Conservation (phyloP, 2,329 filamentous ascomycete species). For the Ambrosiella cleistominuta region DNA sequence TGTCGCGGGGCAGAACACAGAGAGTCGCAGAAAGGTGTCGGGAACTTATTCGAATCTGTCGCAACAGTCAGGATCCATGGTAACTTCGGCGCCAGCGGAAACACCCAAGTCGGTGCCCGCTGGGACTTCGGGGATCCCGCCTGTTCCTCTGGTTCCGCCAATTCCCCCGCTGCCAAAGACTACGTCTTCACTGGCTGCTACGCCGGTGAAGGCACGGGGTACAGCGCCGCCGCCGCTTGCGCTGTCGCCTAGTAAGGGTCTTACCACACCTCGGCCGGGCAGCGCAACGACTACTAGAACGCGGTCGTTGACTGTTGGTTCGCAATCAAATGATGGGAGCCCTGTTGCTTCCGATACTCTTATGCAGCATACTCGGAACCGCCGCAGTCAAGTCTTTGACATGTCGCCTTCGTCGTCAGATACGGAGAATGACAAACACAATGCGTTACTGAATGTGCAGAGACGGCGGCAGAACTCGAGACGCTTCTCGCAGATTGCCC, state of each 20-base stretch:
- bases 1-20: conserved; percentile 63
- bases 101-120: conserved; percentile 21
- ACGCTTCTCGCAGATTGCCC: conserved; percentile 75
- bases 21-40: conserved; percentile 73
- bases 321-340: conserved; percentile 86
- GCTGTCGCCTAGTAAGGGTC: conserved; percentile 45
- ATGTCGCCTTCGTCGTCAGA: conserved; percentile 95
- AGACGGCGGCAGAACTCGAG: conserved; percentile 89
- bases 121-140: conserved; percentile 25
- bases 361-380: conserved; percentile 63
- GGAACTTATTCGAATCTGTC: conserved; percentile 74
- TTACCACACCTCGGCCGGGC: conserved; percentile 41
- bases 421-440: conserved; percentile 85
- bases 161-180: background rate
- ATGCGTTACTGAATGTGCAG: conserved; percentile 79
- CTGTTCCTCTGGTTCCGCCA: conserved; percentile 6
- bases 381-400: conserved; percentile 85
- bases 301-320: conserved; percentile 81
- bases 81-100: background rate
- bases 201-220: conserved; percentile 39
- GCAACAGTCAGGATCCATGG: conserved; percentile 42
- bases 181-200: conserved; percentile 34
- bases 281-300: conserved; percentile 48
- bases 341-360: conserved; percentile 51
- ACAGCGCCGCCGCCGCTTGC: conserved; percentile 33